A percentile compares a stretch with the other conserved stretches of the same genome.
Evolutionary conservation across 1,139 yeast species (phyloP).

Genomic region (Lodderomyces parapsilosis): DNA sequence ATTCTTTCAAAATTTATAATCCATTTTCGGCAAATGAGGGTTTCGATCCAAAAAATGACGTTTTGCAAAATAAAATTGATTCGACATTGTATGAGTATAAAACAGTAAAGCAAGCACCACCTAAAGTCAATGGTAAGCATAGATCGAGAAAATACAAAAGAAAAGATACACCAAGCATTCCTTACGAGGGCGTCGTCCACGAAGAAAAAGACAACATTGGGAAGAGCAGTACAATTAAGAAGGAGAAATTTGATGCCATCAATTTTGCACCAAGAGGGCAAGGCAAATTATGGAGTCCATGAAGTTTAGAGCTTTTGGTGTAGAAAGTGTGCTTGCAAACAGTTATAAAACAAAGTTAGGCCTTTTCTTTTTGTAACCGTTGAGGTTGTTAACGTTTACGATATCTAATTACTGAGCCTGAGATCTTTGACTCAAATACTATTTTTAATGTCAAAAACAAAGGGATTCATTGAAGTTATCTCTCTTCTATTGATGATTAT

Average conservation of each 20-base stretch:
- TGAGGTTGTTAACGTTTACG: too few species aligned
- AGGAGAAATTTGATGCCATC: slow-evolving; percentile 44
- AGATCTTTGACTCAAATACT: too few species aligned
- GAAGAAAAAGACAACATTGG: slow-evolving; percentile 12
- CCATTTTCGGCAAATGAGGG: slow-evolving; percentile 32
- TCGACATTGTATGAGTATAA: slow-evolving; percentile 34
- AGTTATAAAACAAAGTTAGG: too few species aligned
- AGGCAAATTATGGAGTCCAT: slow-evolving; percentile 54
- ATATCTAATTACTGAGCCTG: too few species aligned
- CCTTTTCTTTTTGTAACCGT: too few species aligned
- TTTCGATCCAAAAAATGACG: slow-evolving; percentile 21
- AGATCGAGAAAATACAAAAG: background rate
- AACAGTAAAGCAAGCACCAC: slow-evolving; percentile 9
- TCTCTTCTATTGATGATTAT: too few species aligned
- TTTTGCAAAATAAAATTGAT: slow-evolving; percentile 39
- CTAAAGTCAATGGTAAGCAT: slow-evolving; percentile 7
- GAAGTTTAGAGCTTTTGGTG: too few species aligned
- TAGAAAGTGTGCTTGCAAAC: too few species aligned
- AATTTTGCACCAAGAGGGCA: slow-evolving; percentile 55
- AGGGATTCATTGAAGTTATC: too few species aligned
- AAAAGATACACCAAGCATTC: slow-evolving; percentile 4
- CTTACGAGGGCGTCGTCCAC: slow-evolving; percentile 20
- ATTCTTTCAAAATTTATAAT: slow-evolving; percentile 22
- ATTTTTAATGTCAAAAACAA: too few species aligned
- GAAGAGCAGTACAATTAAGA: slow-evolving; percentile 29